A percentile compares a stretch with the other conserved stretches of the same genome.
These are phyloP conservation scores for Nadsonia starkeyi-henricii DNA, from an alignment of 1,139 yeast genomes.

Conservation along the genomic window DNA sequence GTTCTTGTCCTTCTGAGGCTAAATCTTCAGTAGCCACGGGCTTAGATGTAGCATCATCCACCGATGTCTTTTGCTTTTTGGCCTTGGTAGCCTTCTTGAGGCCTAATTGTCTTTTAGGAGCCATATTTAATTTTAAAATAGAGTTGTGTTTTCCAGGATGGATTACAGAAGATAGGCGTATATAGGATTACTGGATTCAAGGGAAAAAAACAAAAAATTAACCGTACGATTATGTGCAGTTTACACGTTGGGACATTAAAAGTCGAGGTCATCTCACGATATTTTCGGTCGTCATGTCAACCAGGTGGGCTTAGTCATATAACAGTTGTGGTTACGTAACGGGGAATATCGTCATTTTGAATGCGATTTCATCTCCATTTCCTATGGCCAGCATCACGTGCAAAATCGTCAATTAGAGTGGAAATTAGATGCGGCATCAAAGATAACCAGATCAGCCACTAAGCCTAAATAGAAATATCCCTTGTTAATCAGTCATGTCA, in stretches of 20 bases:
- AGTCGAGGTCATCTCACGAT: too few relatives aligned
- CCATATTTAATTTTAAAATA: slow-evolving; percentile 4
- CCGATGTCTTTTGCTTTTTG: slow-evolving; percentile 13
- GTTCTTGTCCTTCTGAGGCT: slow-evolving; percentile 15
- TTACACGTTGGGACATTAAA: too few relatives aligned
- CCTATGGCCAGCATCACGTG: neutral
- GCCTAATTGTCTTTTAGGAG: slow-evolving; percentile 61
- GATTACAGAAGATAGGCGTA: too few relatives aligned
- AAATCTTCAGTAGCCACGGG: slow-evolving; percentile 9
- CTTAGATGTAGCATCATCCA: slow-evolving; percentile 12
- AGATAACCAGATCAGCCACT: neutral
- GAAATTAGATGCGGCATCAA: neutral
- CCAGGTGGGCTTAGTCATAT: too few relatives aligned
- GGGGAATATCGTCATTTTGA: too few relatives aligned
- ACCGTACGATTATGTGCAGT: too few relatives aligned
- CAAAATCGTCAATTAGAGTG: neutral
- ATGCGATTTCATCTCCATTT: neutral
- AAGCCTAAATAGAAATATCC: neutral
- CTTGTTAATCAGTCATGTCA: neutral
- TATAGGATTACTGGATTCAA: too few relatives aligned
- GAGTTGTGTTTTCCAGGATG: too few relatives aligned
- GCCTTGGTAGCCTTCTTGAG: slow-evolving; percentile 46
- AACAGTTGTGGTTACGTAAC: too few relatives aligned
- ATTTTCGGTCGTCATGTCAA: too few relatives aligned
- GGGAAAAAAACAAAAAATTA: too few relatives aligned